These are phyloP conservation scores for Rhodotorula sp. DNA, from an alignment of 1,284 basidiomycete genomes.

Conservation along the genomic window DNA sequence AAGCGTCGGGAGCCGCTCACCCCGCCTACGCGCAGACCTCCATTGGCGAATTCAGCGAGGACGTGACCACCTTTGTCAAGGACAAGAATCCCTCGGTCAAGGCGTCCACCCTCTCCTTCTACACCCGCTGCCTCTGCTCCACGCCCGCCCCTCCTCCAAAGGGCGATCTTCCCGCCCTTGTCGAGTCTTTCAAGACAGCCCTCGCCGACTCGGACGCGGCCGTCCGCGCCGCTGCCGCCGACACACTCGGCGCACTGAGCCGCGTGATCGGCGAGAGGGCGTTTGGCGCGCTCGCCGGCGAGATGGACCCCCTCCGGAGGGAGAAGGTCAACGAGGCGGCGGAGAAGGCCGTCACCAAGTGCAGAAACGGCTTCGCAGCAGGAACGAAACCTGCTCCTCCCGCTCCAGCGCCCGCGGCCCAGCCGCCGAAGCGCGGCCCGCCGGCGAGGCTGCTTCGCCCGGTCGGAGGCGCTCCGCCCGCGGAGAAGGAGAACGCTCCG, in stretches of 20 bases:
- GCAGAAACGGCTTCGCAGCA: slow-evolving; percentile 62
- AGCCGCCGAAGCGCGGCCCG: not conserved
- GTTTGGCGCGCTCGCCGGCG: slow-evolving; percentile 83
- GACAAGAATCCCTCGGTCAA: slow-evolving; percentile 98
- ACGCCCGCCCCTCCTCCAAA: slow-evolving; percentile 59
- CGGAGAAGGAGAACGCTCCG: slow-evolving; percentile 58
- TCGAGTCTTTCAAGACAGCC: slow-evolving; percentile 73
- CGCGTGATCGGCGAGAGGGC: slow-evolving; percentile 95
- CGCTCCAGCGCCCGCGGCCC: slow-evolving; percentile 51
- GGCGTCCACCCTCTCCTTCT: slow-evolving; percentile 86
- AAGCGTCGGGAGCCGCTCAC: not conserved
- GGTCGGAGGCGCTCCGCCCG: slow-evolving; percentile 14
- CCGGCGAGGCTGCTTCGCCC: not conserved
- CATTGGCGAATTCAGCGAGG: slow-evolving; percentile 79
- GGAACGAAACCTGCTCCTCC: slow-evolving; percentile 25
- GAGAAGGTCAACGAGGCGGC: slow-evolving; percentile 92
- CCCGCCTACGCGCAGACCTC: slow-evolving; percentile 44
- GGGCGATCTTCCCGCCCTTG: slow-evolving; percentile 77
- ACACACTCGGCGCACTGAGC: slow-evolving; percentile 87
- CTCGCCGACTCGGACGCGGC: slow-evolving; percentile 89
- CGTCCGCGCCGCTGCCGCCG: slow-evolving; percentile 85
- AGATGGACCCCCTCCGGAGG: slow-evolving; percentile 84
- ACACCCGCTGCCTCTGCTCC: slow-evolving; percentile 72
- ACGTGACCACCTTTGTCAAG: slow-evolving; percentile 73
- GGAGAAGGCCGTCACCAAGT: slow-evolving; percentile 83